Percentiles rank a stretch among this genome's conserved stretches.
Evolutionary conservation across 129 eudicot genomes (phyloP).

Genomic region (Arctium minus): DNA sequence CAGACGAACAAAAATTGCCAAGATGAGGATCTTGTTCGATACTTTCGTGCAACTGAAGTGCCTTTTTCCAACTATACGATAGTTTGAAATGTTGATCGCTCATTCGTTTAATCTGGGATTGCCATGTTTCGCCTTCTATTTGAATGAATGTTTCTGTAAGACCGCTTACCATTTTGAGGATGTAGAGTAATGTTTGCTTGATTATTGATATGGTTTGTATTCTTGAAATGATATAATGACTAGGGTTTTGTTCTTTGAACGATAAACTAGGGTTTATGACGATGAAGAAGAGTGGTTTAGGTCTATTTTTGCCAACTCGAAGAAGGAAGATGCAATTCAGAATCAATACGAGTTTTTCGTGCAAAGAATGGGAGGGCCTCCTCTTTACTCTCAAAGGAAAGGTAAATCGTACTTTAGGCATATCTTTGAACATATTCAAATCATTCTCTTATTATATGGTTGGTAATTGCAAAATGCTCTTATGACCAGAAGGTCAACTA

Average conservation of each 20-base stretch:
- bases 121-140: too few relatives aligned
- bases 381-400: slow-evolving; percentile 79
- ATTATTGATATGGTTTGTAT: not conserved
- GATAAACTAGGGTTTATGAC: slow-evolving; percentile 66
- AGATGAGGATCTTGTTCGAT: too few relatives aligned
- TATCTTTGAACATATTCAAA: not conserved
- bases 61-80: too few relatives aligned
- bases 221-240: slow-evolving; percentile 1
- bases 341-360: slow-evolving; percentile 96
- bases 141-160: not conserved
- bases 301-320: slow-evolving; percentile 80
- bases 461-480: not conserved
- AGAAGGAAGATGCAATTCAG: slow-evolving; percentile 89
- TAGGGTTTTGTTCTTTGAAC: not conserved
- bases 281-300: slow-evolving; percentile 97
- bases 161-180: not conserved
- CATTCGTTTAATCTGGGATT: too few relatives aligned
- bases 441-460: not conserved
- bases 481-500: not conserved
- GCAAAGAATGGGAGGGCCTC: slow-evolving; percentile 99
- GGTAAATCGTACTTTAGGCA: slow-evolving; percentile 35
- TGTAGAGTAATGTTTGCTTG: not conserved
- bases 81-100: too few relatives aligned
- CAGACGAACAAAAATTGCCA: too few relatives aligned
- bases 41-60: too few relatives aligned